phyloP scores from a whole-genome alignment of 345 rosid genomes.

The Salix udensis region DNA sequence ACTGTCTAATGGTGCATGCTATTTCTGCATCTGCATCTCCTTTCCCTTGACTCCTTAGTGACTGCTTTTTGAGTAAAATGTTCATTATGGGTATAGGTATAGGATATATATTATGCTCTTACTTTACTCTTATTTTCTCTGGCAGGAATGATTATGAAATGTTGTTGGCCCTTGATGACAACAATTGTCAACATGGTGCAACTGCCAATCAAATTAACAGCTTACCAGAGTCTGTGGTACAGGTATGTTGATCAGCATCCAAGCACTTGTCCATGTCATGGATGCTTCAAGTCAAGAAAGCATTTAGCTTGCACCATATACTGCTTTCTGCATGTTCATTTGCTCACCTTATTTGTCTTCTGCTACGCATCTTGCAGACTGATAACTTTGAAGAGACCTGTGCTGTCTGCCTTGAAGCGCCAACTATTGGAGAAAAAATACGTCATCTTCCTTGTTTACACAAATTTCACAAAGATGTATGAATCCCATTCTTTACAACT shows the following conservation, averaged over 20 bases:
- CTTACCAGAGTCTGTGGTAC: conserved; percentile 70
- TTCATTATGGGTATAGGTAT: not conserved
- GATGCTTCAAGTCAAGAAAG: not conserved
- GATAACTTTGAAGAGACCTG: conserved; percentile 66
- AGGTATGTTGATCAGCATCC: conserved; percentile 9
- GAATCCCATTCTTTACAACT: conserved; percentile 8
- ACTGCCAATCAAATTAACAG: conserved; percentile 59
- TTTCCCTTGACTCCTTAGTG: not conserved
- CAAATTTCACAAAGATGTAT: conserved; percentile 92
- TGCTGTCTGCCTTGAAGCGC: conserved; percentile 80
- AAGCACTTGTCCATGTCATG: not conserved
- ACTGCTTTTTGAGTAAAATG: not conserved
- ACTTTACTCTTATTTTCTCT: not conserved
- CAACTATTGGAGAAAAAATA: conserved; percentile 66
- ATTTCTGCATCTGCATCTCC: not conserved
- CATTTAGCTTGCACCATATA: not conserved
- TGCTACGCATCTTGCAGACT: conserved; percentile 31
- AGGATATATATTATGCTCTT: not conserved
- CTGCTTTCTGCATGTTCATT: not conserved
- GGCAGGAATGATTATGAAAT: conserved; percentile 89
- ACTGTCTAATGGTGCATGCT: no score
- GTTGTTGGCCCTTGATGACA: conserved; percentile 86
- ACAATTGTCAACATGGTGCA: conserved; percentile 55
- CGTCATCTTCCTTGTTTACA: conserved; percentile 97
- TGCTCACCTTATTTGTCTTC: not conserved